phyloP scores from a whole-genome alignment of 108 stramenopile species.

The Cyclostephanos tholiformis region DNA sequence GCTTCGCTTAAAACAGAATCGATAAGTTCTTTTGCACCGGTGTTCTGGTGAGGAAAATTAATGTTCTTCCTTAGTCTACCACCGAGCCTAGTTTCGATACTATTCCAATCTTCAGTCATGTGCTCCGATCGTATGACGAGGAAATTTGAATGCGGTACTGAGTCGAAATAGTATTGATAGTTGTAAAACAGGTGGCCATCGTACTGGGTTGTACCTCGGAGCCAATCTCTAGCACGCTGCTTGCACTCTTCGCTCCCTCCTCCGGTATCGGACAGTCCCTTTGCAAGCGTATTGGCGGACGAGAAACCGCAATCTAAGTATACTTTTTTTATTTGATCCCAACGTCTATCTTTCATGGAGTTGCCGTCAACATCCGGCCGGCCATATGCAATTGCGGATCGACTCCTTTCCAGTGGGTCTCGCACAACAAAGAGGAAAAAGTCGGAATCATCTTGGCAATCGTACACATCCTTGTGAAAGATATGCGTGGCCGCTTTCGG shows the following conservation, averaged over 20 bases:
- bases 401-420: conserved; percentile 23
- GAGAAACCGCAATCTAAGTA: conserved; percentile 2
- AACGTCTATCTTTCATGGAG: neutral
- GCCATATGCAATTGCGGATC: conserved; percentile 23
- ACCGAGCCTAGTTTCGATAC: conserved; percentile 14
- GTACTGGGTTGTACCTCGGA: conserved; percentile 7
- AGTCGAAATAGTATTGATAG: conserved; percentile 33
- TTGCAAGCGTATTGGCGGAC: conserved; percentile 2
- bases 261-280: conserved; percentile 11
- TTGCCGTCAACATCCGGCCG: conserved; percentile 6
- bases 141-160: conserved; percentile 17
- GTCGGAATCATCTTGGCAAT: conserved; percentile 21
- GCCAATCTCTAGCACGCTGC: conserved; percentile 9
- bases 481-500: conserved; percentile 15
- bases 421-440: conserved; percentile 31
- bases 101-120: conserved; percentile 23
- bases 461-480: conserved; percentile 24
- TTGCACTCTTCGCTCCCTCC: conserved; percentile 14
- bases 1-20: conserved; percentile 16
- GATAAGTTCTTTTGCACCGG: neutral
- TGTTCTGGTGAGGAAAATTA: conserved; percentile 4
- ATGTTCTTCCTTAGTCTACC: conserved; percentile 14
- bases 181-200: conserved; percentile 25
- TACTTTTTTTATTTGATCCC: neutral
- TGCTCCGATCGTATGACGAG: conserved; percentile 33